Evolutionary conservation across 495 filamentous ascomycete genomes (phyloP).

Genomic region (Penicillium simplicissimum): DNA sequence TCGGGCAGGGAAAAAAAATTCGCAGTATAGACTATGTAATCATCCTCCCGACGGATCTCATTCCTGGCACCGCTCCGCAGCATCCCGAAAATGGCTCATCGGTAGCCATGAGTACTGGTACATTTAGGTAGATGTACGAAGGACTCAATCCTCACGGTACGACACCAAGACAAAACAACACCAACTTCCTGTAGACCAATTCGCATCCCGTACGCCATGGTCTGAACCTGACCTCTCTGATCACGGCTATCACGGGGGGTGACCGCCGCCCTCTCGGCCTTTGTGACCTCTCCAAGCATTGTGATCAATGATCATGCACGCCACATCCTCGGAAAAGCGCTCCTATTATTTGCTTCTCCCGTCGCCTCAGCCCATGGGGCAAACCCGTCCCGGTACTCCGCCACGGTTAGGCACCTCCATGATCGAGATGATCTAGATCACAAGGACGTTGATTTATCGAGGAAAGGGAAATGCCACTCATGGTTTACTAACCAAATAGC

Average conservation of each 20-base stretch:
- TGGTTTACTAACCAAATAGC: no score
- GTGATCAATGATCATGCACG: constrained; percentile 7
- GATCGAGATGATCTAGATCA: no score
- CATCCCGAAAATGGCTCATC: constrained; percentile 28
- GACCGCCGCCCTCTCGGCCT: background rate
- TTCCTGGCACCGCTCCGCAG: constrained; percentile 24
- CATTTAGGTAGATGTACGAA: background rate
- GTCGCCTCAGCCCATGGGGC: background rate
- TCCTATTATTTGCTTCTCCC: background rate
- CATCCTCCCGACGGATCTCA: constrained; percentile 25
- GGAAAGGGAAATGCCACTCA: no score
- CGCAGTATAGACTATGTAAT: background rate
- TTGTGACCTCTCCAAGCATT: background rate
- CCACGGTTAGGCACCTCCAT: background rate
- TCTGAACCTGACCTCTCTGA: constrained; percentile 1
- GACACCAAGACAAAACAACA: background rate
- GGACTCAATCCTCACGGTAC: no score
- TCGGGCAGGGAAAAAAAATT: background rate
- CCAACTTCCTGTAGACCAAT: background rate
- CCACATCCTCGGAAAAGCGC: background rate
- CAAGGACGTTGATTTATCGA: no score
- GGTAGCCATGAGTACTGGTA: background rate
- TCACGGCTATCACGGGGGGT: background rate
- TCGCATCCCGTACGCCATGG: background rate
- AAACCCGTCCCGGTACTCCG: background rate